phyloP scores from a whole-genome alignment of 768 basidiomycete genomes.

The Coprinellus micaceus region DNA sequence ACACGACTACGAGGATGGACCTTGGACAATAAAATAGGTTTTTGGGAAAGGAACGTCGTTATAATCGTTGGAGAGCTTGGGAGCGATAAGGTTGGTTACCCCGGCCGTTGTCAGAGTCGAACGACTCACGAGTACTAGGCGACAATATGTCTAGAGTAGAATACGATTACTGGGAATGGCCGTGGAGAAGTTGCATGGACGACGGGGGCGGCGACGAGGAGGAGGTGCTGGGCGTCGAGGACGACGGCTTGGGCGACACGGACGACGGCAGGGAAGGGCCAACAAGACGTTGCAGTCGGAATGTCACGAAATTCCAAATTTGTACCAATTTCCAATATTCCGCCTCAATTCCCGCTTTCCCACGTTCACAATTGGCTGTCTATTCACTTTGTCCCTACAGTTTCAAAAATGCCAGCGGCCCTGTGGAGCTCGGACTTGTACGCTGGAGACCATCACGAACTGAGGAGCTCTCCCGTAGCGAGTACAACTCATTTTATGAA shows the following conservation, averaged over 20 bases:
- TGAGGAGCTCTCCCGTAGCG: too few relatives aligned
- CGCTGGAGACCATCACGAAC: too few relatives aligned
- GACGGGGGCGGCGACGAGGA: neutral
- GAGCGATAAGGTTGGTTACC: neutral
- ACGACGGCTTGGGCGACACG: neutral
- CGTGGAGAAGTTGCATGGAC: neutral
- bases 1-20: neutral
- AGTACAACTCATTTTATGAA: too few relatives aligned
- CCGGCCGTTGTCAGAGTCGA: neutral
- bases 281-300: neutral
- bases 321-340: neutral
- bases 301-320: slow-evolving; percentile 1
- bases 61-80: slow-evolving; percentile 4
- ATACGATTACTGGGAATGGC: neutral
- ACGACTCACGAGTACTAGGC: neutral
- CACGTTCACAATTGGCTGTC: too few relatives aligned
- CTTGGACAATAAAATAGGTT: neutral
- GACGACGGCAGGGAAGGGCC: neutral
- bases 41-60: slow-evolving; percentile 2
- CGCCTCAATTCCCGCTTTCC: slow-evolving; percentile 1
- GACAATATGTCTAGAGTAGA: slow-evolving; percentile 1
- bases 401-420: too few relatives aligned
- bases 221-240: neutral
- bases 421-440: too few relatives aligned
- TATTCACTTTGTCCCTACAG: too few relatives aligned